Percentiles rank a stretch among this genome's conserved stretches.
Evolutionary conservation across 352 stramenopile genomes (phyloP).

Genomic region (Phytophthora syringae): DNA sequence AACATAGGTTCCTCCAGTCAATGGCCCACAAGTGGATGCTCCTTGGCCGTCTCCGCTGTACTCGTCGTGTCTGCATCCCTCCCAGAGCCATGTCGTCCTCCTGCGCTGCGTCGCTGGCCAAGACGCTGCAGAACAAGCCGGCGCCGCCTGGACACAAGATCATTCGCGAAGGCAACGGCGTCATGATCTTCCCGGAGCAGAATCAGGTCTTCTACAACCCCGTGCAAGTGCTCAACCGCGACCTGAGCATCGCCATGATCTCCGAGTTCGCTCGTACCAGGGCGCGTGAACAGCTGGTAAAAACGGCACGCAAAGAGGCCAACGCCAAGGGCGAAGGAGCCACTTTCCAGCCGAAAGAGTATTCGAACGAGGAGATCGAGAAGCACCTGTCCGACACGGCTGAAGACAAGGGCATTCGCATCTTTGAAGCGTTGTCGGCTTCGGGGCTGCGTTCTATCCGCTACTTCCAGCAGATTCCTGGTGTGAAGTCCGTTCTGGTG

Average conservation of each 20-base stretch:
- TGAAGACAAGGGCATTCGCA: conserved; percentile 91
- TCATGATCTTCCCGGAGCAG: conserved; percentile 91
- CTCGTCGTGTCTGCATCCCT: conserved; percentile 1
- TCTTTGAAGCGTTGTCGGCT: conserved; percentile 98
- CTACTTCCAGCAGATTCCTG: conserved; percentile 99
- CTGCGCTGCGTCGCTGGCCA: conserved; percentile 57
- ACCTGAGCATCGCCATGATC: conserved; percentile 98
- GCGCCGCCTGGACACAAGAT: conserved; percentile 80
- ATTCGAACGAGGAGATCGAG: conserved; percentile 80
- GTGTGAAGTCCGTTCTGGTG: conserved; percentile 96
- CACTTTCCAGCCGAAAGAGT: conserved; percentile 55
- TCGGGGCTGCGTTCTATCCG: conserved; percentile 98
- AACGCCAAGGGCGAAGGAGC: conserved; percentile 37
- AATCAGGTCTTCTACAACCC: conserved; percentile 95
- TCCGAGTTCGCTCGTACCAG: conserved; percentile 95
- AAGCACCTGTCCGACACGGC: conserved; percentile 62
- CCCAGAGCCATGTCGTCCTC: conserved; percentile 43
- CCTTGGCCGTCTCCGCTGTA: conserved; percentile 17
- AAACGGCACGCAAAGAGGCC: conserved; percentile 72
- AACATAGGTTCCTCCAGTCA: not conserved
- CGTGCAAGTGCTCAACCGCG: conserved; percentile 98
- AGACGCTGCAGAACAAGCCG: conserved; percentile 67
- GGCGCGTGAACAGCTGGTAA: conserved; percentile 70
- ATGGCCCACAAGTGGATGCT: conserved; percentile 22
- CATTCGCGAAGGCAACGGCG: conserved; percentile 90